A percentile compares a stretch with the other conserved stretches of the same genome.
These are phyloP conservation scores for Microstroma glucosiphilum DNA, from an alignment of 1,284 basidiomycete species.

Conservation along the genomic window DNA sequence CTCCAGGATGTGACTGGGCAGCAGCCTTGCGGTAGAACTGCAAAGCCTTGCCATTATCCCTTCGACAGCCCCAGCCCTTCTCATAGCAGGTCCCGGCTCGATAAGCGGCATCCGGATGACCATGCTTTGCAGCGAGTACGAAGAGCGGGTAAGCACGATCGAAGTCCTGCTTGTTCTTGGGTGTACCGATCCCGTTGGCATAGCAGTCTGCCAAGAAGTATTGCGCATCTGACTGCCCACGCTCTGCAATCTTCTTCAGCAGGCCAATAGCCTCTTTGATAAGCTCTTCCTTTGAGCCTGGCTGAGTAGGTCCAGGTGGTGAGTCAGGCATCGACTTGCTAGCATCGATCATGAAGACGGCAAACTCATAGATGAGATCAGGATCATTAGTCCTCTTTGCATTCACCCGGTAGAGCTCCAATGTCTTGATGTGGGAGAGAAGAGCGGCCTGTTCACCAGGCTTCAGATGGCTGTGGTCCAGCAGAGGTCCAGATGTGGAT, in stretches of 20 bases:
- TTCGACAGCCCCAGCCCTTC: constrained; percentile 94
- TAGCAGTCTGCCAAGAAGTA: constrained; percentile 98
- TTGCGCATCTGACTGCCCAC: constrained; percentile 87
- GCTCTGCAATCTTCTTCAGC: constrained; percentile 81
- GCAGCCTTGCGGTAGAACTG: constrained; percentile 88
- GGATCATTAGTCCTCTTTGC: constrained; percentile 98
- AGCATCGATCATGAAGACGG: constrained; percentile 96
- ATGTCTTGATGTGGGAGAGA: constrained; percentile 86
- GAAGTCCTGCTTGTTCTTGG: constrained; percentile 78
- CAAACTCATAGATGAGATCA: constrained; percentile 93
- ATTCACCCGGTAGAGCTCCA: constrained; percentile 92
- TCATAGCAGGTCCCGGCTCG: constrained; percentile 96
- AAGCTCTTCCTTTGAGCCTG: constrained; percentile 57
- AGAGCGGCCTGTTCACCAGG: constrained; percentile 87
- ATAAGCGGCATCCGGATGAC: constrained; percentile 93
- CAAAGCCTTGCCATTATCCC: constrained; percentile 83
- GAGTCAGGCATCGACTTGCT: constrained; percentile 43
- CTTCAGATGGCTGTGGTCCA: constrained; percentile 87
- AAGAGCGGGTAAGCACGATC: constrained; percentile 94
- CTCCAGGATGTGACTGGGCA: constrained; percentile 81
- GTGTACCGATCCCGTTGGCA: constrained; percentile 89
- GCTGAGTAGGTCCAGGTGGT: constrained; percentile 6
- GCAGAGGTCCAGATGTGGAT: constrained; percentile 53
- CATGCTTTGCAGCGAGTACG: constrained; percentile 91
- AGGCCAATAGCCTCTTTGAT: constrained; percentile 81